phyloP scores from a whole-genome alignment of 2,329 filamentous ascomycete genomes.

The Colletotrichum spaethianum region DNA sequence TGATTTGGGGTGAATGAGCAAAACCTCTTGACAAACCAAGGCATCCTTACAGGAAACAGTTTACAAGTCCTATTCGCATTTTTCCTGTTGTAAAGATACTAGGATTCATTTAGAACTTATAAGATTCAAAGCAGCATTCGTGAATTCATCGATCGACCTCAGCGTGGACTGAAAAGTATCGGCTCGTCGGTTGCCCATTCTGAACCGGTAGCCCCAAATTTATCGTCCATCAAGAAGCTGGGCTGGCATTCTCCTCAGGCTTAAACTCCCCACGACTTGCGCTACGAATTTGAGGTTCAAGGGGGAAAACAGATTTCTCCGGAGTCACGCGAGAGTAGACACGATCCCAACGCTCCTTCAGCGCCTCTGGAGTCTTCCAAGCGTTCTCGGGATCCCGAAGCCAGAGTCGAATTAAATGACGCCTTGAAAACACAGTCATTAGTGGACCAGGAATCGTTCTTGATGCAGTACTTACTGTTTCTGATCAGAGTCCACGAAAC shows the following conservation, averaged over 20 bases:
- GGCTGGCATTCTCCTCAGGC: slow-evolving; percentile 7
- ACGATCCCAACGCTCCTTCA: slow-evolving; percentile 64
- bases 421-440: slow-evolving; percentile 49
- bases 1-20: too few species aligned
- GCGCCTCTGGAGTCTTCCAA: slow-evolving; percentile 61
- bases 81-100: too few species aligned
- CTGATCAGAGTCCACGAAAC: slow-evolving; percentile 60
- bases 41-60: too few species aligned
- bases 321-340: slow-evolving; percentile 67
- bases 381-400: slow-evolving; percentile 63
- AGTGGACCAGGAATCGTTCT: slow-evolving; percentile 42
- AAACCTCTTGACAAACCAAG: too few species aligned
- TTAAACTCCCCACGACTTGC: slow-evolving; percentile 40
- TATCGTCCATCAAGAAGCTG: not conserved
- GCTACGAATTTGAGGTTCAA: slow-evolving; percentile 61
- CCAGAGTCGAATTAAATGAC: slow-evolving; percentile 66
- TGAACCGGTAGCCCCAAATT: too few species aligned
- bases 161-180: not conserved
- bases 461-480: slow-evolving; percentile 55
- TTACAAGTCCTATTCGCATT: not conserved
- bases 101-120: too few species aligned
- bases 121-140: too few species aligned
- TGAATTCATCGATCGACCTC: not conserved
- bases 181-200: not conserved
- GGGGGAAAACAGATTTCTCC: slow-evolving; percentile 68